These are phyloP conservation scores for Chaetomiaceae sp. DNA, from an alignment of 2,329 filamentous ascomycete species.

Conservation along the genomic window DNA sequence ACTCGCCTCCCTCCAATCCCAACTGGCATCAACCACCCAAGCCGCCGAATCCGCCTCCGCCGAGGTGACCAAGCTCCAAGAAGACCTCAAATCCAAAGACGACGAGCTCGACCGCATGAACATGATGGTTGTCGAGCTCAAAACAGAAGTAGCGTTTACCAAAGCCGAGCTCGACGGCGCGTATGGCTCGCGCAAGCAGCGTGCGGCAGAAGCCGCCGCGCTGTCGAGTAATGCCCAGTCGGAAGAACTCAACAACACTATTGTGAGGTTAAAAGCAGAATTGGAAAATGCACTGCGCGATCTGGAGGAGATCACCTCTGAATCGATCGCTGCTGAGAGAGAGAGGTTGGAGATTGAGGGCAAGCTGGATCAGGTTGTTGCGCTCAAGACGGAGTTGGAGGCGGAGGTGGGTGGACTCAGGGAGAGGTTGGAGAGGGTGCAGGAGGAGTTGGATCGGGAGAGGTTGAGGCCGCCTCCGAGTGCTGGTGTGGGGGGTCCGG, in stretches of 20 bases:
- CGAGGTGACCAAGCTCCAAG: conserved; percentile 36
- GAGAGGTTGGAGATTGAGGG: conserved; percentile 46
- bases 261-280: conserved; percentile 48
- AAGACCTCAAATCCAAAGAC: conserved; percentile 46
- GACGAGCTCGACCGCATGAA: conserved; percentile 48
- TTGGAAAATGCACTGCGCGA: conserved; percentile 48
- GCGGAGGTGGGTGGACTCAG: conserved; percentile 35
- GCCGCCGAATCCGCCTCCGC: conserved; percentile 29
- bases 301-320: conserved; percentile 50
- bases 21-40: conserved; percentile 18
- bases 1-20: conserved; percentile 37
- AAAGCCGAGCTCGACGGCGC: conserved; percentile 60
- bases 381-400: conserved; percentile 36
- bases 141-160: conserved; percentile 58
- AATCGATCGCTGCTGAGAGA: conserved; percentile 47
- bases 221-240: conserved; percentile 22
- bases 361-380: conserved; percentile 39
- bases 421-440: conserved; percentile 41
- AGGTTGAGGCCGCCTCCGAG: conserved; percentile 40
- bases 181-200: conserved; percentile 55
- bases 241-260: conserved; percentile 42
- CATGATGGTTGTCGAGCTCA: conserved; percentile 52
- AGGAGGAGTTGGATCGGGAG: conserved; percentile 50
- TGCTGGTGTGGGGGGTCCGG: conserved; percentile 17
- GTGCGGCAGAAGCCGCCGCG: conserved; percentile 54